phyloP scores from a whole-genome alignment of 1,139 yeast genomes.

The Meyerozyma guilliermondii region DNA sequence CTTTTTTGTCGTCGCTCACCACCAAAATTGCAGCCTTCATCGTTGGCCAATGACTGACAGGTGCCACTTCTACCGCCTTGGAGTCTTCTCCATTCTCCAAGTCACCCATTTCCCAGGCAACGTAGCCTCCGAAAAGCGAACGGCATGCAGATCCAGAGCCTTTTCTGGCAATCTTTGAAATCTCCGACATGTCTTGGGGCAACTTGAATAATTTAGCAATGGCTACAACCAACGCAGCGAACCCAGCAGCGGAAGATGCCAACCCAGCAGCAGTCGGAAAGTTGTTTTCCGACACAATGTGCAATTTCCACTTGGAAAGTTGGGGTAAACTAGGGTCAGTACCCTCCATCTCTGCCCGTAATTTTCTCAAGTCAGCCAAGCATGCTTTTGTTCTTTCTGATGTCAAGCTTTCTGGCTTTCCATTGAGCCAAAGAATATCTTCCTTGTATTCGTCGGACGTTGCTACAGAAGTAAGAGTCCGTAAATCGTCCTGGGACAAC shows the following conservation, averaged over 20 bases:
- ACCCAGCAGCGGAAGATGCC: constrained; percentile 97
- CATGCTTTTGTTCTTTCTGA: constrained; percentile 78
- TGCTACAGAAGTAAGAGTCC: constrained; percentile 87
- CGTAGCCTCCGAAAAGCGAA: constrained; percentile 94
- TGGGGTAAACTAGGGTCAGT: constrained; percentile 49
- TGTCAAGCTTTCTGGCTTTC: constrained; percentile 58
- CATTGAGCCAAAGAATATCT: constrained; percentile 83
- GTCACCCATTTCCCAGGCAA: constrained; percentile 97
- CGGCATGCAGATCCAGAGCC: constrained; percentile 99
- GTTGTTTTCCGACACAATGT: constrained; percentile 89
- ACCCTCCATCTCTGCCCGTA: constrained; percentile 55
- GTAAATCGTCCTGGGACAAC: constrained; percentile 78
- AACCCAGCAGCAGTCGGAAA: constrained; percentile 99
- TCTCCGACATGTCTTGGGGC: constrained; percentile 76
- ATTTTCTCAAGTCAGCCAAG: constrained; percentile 63
- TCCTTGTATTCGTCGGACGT: constrained; percentile 51
- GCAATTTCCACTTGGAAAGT: constrained; percentile 61
- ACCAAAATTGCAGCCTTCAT: constrained; percentile 91
- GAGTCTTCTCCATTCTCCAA: constrained; percentile 76
- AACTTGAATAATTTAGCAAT: constrained; percentile 77
- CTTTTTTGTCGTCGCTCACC: constrained; percentile 89
- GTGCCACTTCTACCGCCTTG: constrained; percentile 87
- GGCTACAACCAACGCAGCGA: constrained; percentile 89
- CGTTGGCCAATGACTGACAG: constrained; percentile 81
- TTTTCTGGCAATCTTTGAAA: constrained; percentile 91